A percentile compares a stretch with the other conserved stretches of the same genome.
These are phyloP conservation scores for Nemophila menziesii DNA, from an alignment of 257 asterid genomes.

Conservation along the genomic window DNA sequence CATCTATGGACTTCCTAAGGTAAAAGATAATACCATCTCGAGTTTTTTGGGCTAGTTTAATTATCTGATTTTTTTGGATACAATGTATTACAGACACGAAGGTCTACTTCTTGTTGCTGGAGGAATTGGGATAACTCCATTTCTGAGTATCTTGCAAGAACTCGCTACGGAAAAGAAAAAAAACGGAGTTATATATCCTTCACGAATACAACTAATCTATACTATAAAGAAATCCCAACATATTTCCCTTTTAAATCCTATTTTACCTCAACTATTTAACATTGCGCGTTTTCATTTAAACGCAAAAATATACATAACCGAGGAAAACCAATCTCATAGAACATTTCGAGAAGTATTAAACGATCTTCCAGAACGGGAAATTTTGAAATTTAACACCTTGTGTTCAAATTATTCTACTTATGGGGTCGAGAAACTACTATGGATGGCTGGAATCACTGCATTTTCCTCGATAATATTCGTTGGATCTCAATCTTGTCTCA, in stretches of 20 bases:
- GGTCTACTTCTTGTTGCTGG: conserved; percentile 68
- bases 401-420: conserved; percentile 21
- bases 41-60: conserved; percentile 1
- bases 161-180: conserved; percentile 18
- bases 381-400: conserved; percentile 23
- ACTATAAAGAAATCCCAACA: conserved; percentile 37
- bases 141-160: conserved; percentile 61
- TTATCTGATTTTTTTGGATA: neutral
- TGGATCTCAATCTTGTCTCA: conserved; percentile 30
- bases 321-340: conserved; percentile 29
- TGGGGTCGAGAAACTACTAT: conserved; percentile 33
- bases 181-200: conserved; percentile 25
- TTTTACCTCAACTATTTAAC: conserved; percentile 38
- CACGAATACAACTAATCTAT: conserved; percentile 42
- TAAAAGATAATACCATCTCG: neutral
- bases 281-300: conserved; percentile 22
- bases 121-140: conserved; percentile 80
- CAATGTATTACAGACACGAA: conserved; percentile 40
- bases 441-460: conserved; percentile 35
- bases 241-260: conserved; percentile 39
- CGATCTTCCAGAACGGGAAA: conserved; percentile 22
- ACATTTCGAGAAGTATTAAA: conserved; percentile 34
- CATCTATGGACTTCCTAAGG: conserved; percentile 42
- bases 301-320: conserved; percentile 52
- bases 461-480: conserved; percentile 37